Base-by-base conservation (phyloP, 495 filamentous ascomycete species). In the Amphirosellinia nigrospora region DNA sequence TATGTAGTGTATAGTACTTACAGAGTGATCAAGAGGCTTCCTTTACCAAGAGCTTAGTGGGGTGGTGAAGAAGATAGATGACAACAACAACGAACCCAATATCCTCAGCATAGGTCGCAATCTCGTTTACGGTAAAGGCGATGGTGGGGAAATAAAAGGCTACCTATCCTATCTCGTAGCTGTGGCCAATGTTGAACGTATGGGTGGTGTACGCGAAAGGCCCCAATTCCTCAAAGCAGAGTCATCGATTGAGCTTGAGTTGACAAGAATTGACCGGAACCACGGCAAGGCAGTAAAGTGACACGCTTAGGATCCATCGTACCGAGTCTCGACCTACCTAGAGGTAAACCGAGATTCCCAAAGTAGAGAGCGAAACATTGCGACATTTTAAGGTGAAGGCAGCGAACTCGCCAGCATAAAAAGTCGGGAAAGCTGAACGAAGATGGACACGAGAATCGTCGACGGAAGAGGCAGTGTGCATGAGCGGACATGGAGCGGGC, bases 401-500 rank as follows among this genome's bases (percentile, higher is more conserved):
- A 21, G 41, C 21, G 28, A 61, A n/a, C 9, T 16, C 21, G 19
- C 43, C 68, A 64, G 56, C 68, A 21, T 39, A 39, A 48, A 70
- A 70, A 55, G 68, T 64, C 68, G 68, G 68, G 60, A 41, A 41
- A 56, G 30, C 7, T 45, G 60, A 39, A 45, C 61, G 55, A 41
- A 68, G 48, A 66, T 28, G 38, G 36, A 39, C 63, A 19, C 9
- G 45, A 65, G 62, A 48, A 41, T 26, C 46, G 39, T 38, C 15
- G 46, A 65, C 46, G 30, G 63, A 65, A 65, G 45, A 65, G 63
- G 63, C 63, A 65, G 63, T 65, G 63, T 65, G 63, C 63, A 65
- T 65, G 21, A 46, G 63, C 63, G 63, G 63, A 65, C 46, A 46
- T 53, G 63, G 46, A 64, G 63, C 63, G 63, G 45, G 28, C n/a